Base-by-base conservation (phyloP, 2,329 filamentous ascomycete species). In the Phialophora chinensis region DNA sequence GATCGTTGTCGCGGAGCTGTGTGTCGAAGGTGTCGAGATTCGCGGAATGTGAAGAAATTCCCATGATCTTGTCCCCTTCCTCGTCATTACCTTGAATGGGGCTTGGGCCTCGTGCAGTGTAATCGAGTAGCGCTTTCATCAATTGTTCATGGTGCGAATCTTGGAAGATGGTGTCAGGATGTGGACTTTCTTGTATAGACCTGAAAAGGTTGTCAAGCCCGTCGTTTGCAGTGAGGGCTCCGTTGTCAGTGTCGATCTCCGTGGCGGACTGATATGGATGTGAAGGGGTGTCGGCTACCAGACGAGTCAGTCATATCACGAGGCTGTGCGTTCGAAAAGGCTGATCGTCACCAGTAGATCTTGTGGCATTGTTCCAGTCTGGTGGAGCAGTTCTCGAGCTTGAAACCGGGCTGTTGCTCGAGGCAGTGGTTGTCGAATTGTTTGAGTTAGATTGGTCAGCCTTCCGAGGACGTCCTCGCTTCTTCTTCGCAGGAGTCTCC, bases 21-120 rank as follows among this genome's bases (percentile, higher is more conserved):
- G 23, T 10, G 7, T 35, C n/a, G 42, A 17, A 20, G 11, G 10
- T 52, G 20, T 27, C 49, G 11, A 49, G 11, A 29, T 60, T 31
- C n/a, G 47, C 7, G 20, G 42, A 25, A 8, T 14, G 25, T n/a
- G 25, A 23, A 60, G 42, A 49, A 4, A 27, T n/a, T 2, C 7
- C 38, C 57, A 60, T 60, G 27, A 52, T 52, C 49, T 50, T 33
- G 25, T 27, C 33, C 57, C 57, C 50, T 23, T 50, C 42, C 4
- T 60, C 27, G 27, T 60, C 42, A 12, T 10, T 6, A 35, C 38
- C 57, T 60, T 60, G 57, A 35, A 38, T 35, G 12, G 42, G 42
- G n/a, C 27, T 60, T 35, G 57, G 42, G 20, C 12, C 17, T 60
- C 23, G 38, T 27, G 17, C 17, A 5, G 31, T 17, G 42, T 50